Evolutionary conservation across 768 basidiomycete genomes (phyloP).

Genomic region (Suillus decipiens): DNA sequence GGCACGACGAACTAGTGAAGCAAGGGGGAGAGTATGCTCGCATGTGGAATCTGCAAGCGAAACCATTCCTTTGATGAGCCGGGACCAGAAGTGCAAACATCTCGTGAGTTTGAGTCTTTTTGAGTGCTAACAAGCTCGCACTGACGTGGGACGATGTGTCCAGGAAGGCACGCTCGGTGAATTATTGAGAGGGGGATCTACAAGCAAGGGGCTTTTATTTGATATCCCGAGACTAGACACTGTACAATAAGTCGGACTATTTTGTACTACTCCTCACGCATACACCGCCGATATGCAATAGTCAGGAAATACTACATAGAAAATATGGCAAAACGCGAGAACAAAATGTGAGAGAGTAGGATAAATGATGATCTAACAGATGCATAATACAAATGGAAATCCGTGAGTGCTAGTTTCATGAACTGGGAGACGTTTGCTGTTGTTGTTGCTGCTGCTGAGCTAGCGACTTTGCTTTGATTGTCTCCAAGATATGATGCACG

Average conservation of each 20-base stretch:
- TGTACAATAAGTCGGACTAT: neutral
- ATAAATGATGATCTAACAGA: constrained; percentile 5
- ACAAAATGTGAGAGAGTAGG: neutral
- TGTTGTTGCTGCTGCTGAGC: constrained; percentile 14
- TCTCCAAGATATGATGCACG: constrained; percentile 45
- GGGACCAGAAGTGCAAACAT: neutral
- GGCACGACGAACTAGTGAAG: constrained; percentile 57
- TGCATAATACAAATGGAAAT: constrained; percentile 6
- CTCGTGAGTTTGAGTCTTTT: neutral
- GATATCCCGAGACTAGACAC: neutral
- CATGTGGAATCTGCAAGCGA: constrained; percentile 67
- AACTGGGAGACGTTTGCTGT: constrained; percentile 1
- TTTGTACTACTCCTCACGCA: neutral
- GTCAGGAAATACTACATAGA: constrained; percentile 6
- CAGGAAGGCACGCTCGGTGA: constrained; percentile 68
- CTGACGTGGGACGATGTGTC: constrained; percentile 27
- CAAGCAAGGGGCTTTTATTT: constrained; percentile 70
- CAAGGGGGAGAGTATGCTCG: constrained; percentile 17
- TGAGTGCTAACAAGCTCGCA: neutral
- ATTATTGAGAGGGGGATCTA: constrained; percentile 63
- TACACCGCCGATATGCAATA: neutral
- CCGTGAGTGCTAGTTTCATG: neutral
- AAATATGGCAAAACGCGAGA: neutral
- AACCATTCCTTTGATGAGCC: constrained; percentile 53
- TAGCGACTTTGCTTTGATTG: constrained; percentile 33